A percentile compares a stretch with the other conserved stretches of the same genome.
These are phyloP conservation scores for Penicillium pancosmium DNA, from an alignment of 495 filamentous ascomycete genomes.

Conservation along the genomic window DNA sequence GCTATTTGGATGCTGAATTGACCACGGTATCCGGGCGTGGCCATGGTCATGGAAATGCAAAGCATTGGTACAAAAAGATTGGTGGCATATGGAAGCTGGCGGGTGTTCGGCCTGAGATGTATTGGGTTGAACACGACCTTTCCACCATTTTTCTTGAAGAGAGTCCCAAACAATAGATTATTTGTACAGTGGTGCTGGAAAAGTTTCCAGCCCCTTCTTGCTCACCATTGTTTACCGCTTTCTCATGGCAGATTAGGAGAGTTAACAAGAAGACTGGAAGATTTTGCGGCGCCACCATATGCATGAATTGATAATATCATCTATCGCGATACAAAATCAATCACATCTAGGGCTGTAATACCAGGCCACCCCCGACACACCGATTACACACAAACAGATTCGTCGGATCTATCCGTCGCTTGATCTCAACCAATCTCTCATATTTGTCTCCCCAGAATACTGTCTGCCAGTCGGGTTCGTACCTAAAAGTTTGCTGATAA, in stretches of 20 bases:
- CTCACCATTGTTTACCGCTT: too few relatives aligned
- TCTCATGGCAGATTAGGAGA: too few relatives aligned
- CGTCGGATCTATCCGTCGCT: conserved; percentile 7
- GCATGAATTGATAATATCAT: too few relatives aligned
- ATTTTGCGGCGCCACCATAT: too few relatives aligned
- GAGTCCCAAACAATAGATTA: background rate
- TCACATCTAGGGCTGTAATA: background rate
- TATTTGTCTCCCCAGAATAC: conserved; percentile 11
- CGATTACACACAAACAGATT: background rate
- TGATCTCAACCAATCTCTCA: conserved; percentile 6
- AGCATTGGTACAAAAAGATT: conserved; percentile 11
- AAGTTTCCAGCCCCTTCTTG: too few relatives aligned
- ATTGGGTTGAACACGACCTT: conserved; percentile 10
- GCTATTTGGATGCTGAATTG: conserved; percentile 57
- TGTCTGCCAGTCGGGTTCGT: conserved; percentile 8
- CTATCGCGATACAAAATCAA: too few relatives aligned
- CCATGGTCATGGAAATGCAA: conserved; percentile 6
- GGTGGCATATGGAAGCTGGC: conserved; percentile 9
- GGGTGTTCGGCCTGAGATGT: conserved; percentile 8
- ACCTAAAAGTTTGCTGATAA: background rate
- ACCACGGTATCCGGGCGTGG: conserved; percentile 16
- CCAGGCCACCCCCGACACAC: background rate
- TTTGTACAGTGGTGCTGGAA: too few relatives aligned
- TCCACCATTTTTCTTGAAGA: conserved; percentile 19
- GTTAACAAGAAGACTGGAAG: too few relatives aligned